Evolutionary conservation across 108 stramenopile genomes (phyloP).

Genomic region (Epithemia pelagica): DNA sequence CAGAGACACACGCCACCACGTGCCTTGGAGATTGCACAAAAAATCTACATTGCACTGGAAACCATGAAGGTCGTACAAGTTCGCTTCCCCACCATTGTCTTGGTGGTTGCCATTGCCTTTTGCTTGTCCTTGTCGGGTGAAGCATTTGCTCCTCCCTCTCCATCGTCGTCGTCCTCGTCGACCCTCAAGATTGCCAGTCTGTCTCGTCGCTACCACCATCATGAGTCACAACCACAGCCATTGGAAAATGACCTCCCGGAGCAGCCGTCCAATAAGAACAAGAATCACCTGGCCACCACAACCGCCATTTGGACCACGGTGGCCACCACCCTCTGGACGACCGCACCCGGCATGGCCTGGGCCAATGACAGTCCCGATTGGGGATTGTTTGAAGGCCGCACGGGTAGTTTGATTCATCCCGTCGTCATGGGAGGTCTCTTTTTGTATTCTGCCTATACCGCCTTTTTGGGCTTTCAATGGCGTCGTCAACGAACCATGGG

Average conservation of each 20-base stretch:
- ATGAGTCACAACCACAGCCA: no score
- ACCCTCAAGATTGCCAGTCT: neutral
- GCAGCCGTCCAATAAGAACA: neutral
- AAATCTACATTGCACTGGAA: no score
- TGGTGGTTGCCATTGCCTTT: no score
- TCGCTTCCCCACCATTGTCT: no score
- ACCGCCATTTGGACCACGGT: neutral
- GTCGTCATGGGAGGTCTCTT: slow-evolving; percentile 74
- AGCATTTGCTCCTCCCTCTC: neutral
- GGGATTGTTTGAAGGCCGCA: slow-evolving; percentile 41
- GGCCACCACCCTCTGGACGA: neutral
- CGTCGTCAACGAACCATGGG: slow-evolving; percentile 85
- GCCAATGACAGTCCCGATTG: slow-evolving; percentile 34
- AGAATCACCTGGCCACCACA: neutral
- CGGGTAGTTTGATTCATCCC: slow-evolving; percentile 84
- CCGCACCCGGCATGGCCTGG: slow-evolving; percentile 21
- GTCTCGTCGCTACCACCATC: no score
- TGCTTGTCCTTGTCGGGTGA: no score
- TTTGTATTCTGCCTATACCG: slow-evolving; percentile 66
- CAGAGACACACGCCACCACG: no score
- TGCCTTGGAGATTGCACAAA: no score
- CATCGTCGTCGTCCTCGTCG: neutral
- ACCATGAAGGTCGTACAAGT: no score
- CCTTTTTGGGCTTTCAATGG: slow-evolving; percentile 89
- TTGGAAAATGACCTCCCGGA: no score